Percentiles rank a stretch among this genome's conserved stretches.
Conservation (phyloP, 2,329 filamentous ascomycete species). For the Phyllosticta paracitricarpa region DNA sequence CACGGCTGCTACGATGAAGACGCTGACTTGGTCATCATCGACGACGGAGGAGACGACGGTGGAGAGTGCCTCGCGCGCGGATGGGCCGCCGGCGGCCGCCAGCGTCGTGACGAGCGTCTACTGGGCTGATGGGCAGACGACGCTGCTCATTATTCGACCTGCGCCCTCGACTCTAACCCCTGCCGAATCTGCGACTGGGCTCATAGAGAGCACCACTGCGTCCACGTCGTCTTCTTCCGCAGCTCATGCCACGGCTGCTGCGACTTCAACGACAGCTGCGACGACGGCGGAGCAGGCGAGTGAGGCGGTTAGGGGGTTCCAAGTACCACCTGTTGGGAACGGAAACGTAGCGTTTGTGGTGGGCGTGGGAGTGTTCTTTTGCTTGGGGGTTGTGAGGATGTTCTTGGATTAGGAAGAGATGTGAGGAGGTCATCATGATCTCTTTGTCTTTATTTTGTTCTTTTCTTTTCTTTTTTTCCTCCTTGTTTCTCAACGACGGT, state of each 20-base stretch:
- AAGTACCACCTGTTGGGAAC: not conserved
- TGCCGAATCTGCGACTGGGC: not conserved
- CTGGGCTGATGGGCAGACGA: not conserved
- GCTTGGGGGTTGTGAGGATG: not conserved
- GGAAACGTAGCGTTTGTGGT: not conserved
- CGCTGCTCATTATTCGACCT: not conserved
- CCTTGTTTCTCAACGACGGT: too few relatives aligned
- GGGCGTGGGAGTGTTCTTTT: not conserved
- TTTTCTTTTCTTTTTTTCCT: not conserved
- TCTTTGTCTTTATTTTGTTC: not conserved
- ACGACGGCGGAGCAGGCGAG: not conserved
- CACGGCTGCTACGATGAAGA: not conserved
- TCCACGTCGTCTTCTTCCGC: not conserved
- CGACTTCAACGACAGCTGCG: not conserved
- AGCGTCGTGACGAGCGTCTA: constrained; percentile 1
- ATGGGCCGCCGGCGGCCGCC: not conserved
- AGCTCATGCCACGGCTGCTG: not conserved
- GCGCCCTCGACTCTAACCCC: not conserved
- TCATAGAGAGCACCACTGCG: not conserved
- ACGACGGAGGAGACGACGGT: not conserved
- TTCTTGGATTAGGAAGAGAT: not conserved
- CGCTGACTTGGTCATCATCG: not conserved
- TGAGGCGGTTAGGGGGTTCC: not conserved
- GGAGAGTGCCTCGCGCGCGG: not conserved
- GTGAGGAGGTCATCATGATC: not conserved